phyloP scores from a whole-genome alignment of 1,284 basidiomycete species.

The Paramarasmius palmivorus region DNA sequence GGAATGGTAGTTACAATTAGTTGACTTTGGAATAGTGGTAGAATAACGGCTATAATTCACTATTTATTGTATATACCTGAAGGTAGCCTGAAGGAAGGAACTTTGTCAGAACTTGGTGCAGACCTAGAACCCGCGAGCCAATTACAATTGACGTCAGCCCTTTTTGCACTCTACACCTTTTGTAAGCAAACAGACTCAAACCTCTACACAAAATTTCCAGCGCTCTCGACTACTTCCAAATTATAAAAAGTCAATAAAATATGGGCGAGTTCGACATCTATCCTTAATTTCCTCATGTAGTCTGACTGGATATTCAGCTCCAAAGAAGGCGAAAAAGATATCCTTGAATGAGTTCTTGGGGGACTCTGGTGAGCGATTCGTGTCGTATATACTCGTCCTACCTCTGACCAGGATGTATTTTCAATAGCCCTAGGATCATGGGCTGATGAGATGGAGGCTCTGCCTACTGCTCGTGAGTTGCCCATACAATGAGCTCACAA shows the following conservation, averaged over 20 bases:
- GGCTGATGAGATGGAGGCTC: conserved; percentile 94
- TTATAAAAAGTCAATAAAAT: not conserved
- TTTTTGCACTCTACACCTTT: too few species aligned
- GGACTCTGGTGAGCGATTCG: conserved; percentile 62
- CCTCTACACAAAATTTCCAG: not conserved
- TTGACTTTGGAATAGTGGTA: too few species aligned
- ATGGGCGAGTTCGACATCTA: not conserved
- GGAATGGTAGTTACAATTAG: conserved; percentile 28
- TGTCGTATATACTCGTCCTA: not conserved
- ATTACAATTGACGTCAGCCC: too few species aligned
- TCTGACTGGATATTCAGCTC: conserved; percentile 46
- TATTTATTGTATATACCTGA: too few species aligned
- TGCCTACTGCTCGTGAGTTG: conserved; percentile 85
- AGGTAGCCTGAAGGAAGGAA: too few species aligned
- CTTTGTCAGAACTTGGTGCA: too few species aligned
- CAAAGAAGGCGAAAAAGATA: conserved; percentile 90
- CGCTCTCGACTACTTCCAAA: not conserved
- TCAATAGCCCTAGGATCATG: conserved; percentile 79
- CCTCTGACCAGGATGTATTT: conserved; percentile 16
- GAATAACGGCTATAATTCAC: too few species aligned
- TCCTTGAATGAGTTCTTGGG: conserved; percentile 88
- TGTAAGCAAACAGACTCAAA: conserved; percentile 1
- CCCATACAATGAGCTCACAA: conserved; percentile 11
- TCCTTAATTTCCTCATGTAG: not conserved
- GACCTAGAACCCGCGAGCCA: too few species aligned